Conservation (phyloP, 768 basidiomycete species). For the Neoboletus magnificus region DNA sequence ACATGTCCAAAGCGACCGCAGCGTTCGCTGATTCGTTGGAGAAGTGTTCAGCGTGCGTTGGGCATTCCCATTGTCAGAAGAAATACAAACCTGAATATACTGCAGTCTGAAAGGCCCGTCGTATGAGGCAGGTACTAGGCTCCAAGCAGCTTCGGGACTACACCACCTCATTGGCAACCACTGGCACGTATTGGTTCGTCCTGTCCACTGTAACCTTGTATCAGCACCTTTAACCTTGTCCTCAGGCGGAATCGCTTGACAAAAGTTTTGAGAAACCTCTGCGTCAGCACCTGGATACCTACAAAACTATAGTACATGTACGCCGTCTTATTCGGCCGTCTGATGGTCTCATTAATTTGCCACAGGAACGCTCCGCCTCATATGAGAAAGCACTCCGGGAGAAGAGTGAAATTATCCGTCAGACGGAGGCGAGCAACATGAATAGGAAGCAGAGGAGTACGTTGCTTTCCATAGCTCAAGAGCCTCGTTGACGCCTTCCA, state of each 20-base stretch:
- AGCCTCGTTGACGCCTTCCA: constrained; percentile 31
- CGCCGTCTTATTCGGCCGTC: constrained; percentile 17
- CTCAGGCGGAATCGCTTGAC: constrained; percentile 79
- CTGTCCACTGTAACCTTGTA: constrained; percentile 4
- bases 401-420: constrained; percentile 79
- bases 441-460: constrained; percentile 82
- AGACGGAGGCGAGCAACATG: constrained; percentile 82
- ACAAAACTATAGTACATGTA: constrained; percentile 70
- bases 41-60: constrained; percentile 71
- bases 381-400: constrained; percentile 83
- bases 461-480: constrained; percentile 26
- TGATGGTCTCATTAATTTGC: constrained; percentile 2
- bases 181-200: constrained; percentile 82
- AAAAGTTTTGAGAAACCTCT: constrained; percentile 88
- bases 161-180: constrained; percentile 92
- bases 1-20: constrained; percentile 80
- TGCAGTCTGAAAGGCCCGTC: constrained; percentile 71
- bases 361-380: constrained; percentile 75
- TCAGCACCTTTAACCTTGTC: constrained; percentile 4
- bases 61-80: background rate
- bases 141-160: constrained; percentile 84
- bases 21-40: constrained; percentile 86
- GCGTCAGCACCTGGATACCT: constrained; percentile 78
- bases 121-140: constrained; percentile 75
- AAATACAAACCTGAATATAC: background rate